A percentile compares a stretch with the other conserved stretches of the same genome.
Evolutionary conservation across 2,329 filamentous ascomycete species (phyloP).

Genomic region (Boeremia exigua): DNA sequence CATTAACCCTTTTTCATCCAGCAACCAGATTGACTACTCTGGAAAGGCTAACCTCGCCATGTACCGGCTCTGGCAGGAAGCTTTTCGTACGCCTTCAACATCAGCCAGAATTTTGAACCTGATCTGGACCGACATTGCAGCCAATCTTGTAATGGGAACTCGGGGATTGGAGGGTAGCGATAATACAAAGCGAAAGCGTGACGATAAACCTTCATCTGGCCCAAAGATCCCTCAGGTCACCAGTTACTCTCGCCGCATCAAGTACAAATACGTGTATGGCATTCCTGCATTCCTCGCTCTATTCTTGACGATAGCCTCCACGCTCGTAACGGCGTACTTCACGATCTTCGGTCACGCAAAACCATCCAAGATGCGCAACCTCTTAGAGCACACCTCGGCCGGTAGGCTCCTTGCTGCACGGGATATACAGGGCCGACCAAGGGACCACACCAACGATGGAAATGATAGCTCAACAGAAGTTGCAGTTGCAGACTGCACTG

Average conservation of each 20-base stretch:
- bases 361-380: neutral
- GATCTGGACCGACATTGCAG: conserved; percentile 55
- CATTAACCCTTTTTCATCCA: neutral
- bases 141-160: conserved; percentile 54
- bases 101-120: conserved; percentile 51
- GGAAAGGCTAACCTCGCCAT: conserved; percentile 50
- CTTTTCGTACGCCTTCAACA: conserved; percentile 32
- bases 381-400: neutral
- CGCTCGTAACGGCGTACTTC: neutral
- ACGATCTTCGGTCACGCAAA: neutral
- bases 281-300: neutral
- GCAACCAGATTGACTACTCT: conserved; percentile 39
- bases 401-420: neutral
- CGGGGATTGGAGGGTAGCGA: conserved; percentile 16
- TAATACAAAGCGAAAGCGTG: conserved; percentile 42
- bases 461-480: neutral
- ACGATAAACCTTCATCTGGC: neutral
- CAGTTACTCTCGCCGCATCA: neutral
- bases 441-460: neutral
- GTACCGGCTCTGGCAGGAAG: conserved; percentile 50
- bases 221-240: neutral
- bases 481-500: neutral
- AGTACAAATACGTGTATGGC: neutral
- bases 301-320: neutral
- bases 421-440: neutral